Base-by-base conservation (phyloP, 2,329 filamentous ascomycete species). In the Aureobasidium sp. region DNA sequence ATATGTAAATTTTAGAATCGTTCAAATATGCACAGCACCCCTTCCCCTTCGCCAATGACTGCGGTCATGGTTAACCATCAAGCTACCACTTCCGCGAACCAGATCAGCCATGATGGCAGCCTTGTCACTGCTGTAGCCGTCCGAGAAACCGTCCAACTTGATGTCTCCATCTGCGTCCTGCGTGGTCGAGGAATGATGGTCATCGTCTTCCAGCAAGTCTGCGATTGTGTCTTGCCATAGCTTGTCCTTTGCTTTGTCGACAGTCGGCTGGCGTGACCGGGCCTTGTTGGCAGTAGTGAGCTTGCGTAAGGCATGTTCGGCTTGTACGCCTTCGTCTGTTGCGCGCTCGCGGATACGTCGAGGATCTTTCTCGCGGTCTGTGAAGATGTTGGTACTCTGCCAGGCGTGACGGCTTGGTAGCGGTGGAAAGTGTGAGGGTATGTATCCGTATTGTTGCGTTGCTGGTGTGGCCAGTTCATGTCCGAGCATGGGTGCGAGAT, bases 391-490 rank as follows among this genome's bases (percentile, higher is more conserved):
- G 1, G 89, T 90, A 31, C 84, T 77, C 69, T 85, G 85, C 78
- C 88, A 92, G 1, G 90, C 90, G 74, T 91, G 89, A 72, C 84
- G 86, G 58, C 88, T 88, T 10, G 90, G 90, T 47, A 90, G 85
- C 27, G 83, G 77, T 2, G 90, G 90, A 67, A 91, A 88, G 67
- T 90, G 86, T 58, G 79, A 78, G 1, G 88, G 88, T 66, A 90
- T 87, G 73, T 88, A 89, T 23, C 78, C 73, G 56, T 79, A 81
- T 53, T 80, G 79, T 51, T 82, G 80, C 64, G 85, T 80, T 51
- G 77, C 75, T 55, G 79, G 79, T 50, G 80, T 82, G 29, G 82
- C 85, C 18, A 89, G 75, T 29, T 83, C 80, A 4, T 84, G 79
- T 18, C 85, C 85, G 3, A 90, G 79, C 43, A 88, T 80, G 10